Evolutionary conservation across 2,329 filamentous ascomycete genomes (phyloP).

Genomic region (Fonsecaea monophora): DNA sequence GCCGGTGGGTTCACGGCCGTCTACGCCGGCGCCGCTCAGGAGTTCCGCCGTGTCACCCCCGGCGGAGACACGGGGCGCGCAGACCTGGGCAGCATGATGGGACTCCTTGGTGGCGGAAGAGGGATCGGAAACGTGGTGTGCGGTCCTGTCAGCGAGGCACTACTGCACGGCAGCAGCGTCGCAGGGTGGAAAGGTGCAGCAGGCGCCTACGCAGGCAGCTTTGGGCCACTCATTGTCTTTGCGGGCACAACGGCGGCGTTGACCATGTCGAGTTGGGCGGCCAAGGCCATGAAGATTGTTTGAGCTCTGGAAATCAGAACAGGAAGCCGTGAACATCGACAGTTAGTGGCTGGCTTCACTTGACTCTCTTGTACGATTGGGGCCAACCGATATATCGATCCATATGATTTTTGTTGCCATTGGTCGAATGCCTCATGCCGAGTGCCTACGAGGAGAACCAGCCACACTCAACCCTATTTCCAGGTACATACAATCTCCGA

Average conservation of each 20-base stretch:
- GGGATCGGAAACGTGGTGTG: constrained; percentile 60
- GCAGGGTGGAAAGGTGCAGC: constrained; percentile 8
- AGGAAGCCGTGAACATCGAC: no score
- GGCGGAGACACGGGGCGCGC: constrained; percentile 36
- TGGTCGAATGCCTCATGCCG: neutral
- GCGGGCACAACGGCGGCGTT: constrained; percentile 49
- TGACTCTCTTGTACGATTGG: neutral
- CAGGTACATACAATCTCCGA: neutral
- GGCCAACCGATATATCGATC: neutral
- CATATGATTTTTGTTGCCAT: neutral
- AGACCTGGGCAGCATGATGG: constrained; percentile 59
- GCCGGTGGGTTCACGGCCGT: constrained; percentile 51
- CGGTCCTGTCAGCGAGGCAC: constrained; percentile 59
- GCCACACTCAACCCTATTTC: neutral
- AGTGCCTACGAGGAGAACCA: neutral
- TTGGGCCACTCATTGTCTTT: constrained; percentile 47
- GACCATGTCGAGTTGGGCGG: constrained; percentile 11
- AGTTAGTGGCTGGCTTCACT: neutral
- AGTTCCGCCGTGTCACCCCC: constrained; percentile 18
- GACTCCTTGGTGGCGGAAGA: constrained; percentile 56
- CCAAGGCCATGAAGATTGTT: constrained; percentile 23
- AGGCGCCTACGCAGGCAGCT: constrained; percentile 9
- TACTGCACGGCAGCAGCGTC: constrained; percentile 5
- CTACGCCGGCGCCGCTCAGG: constrained; percentile 55
- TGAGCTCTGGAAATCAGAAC: neutral